phyloP scores from a whole-genome alignment of 2,329 filamentous ascomycete species.

The Colletotrichum tamarilloi region DNA sequence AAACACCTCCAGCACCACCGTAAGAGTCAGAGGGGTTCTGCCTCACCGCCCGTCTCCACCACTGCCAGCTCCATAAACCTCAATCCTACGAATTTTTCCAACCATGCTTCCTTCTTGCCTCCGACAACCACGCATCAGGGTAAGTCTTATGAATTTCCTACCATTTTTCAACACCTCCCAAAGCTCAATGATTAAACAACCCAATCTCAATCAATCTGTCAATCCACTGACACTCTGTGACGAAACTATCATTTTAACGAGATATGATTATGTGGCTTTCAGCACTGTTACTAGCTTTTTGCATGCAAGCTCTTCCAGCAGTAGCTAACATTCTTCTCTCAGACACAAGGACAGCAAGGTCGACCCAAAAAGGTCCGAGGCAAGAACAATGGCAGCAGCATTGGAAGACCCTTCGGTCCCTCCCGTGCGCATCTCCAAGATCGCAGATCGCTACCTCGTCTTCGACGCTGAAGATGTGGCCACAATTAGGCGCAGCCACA shows the following conservation, averaged over 20 bases:
- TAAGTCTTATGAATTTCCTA: slow-evolving; percentile 33
- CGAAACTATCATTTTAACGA: slow-evolving; percentile 54
- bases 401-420: slow-evolving; percentile 40
- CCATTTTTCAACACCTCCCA: not conserved
- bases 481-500: slow-evolving; percentile 80
- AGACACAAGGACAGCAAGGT: slow-evolving; percentile 1
- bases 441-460: slow-evolving; percentile 85
- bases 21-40: not conserved
- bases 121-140: slow-evolving; percentile 26
- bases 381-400: not conserved
- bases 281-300: not conserved
- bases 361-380: slow-evolving; percentile 35
- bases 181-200: slow-evolving; percentile 58
- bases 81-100: not conserved
- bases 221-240: slow-evolving; percentile 67
- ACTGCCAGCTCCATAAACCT: slow-evolving; percentile 5
- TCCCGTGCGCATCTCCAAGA: slow-evolving; percentile 81
- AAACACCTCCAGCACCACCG: not conserved
- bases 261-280: slow-evolving; percentile 25
- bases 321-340: slow-evolving; percentile 5
- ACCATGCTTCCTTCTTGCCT: slow-evolving; percentile 36
- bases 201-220: slow-evolving; percentile 63
- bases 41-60: slow-evolving; percentile 13
- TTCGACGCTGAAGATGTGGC: slow-evolving; percentile 88
- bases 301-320: not conserved